phyloP scores from a whole-genome alignment of 1,284 basidiomycete species.

The Ceratobasidium sp. region DNA sequence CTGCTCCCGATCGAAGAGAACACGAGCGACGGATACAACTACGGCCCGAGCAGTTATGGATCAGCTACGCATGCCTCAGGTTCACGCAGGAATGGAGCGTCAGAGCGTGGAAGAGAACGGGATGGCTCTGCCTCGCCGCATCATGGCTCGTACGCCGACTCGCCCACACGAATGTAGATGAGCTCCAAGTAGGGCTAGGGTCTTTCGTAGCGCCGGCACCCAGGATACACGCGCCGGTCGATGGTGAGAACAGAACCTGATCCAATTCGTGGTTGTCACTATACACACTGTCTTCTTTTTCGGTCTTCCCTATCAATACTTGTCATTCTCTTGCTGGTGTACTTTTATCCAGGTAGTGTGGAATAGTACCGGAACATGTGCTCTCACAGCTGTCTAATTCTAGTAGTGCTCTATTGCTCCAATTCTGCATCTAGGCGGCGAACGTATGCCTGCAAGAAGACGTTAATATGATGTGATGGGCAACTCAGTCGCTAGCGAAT shows the following conservation, averaged over 20 bases:
- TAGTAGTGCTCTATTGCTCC: constrained; percentile 24
- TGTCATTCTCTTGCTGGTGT: constrained; percentile 22
- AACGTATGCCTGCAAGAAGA: constrained; percentile 28
- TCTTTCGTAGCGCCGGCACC: background rate
- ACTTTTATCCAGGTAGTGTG: constrained; percentile 35
- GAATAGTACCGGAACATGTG: constrained; percentile 34
- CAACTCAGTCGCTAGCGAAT: background rate
- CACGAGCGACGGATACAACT: background rate
- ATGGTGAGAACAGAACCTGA: constrained; percentile 18
- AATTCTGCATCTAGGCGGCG: constrained; percentile 36
- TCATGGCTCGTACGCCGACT: constrained; percentile 20
- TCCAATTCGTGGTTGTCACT: background rate
- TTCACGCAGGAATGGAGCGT: constrained; percentile 17
- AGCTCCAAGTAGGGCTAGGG: background rate
- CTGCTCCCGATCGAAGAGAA: constrained; percentile 33
- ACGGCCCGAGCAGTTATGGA: constrained; percentile 16
- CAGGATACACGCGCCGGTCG: background rate
- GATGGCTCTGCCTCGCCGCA: constrained; percentile 5
- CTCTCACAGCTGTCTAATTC: constrained; percentile 23
- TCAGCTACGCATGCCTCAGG: constrained; percentile 19
- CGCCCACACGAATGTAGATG: constrained; percentile 34
- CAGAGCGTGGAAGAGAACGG: constrained; percentile 33
- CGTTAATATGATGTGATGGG: constrained; percentile 19
- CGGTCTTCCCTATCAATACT: constrained; percentile 10
- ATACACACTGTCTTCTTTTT: background rate